phyloP scores from a whole-genome alignment of 345 rosid species.

The Pistacia vera region DNA sequence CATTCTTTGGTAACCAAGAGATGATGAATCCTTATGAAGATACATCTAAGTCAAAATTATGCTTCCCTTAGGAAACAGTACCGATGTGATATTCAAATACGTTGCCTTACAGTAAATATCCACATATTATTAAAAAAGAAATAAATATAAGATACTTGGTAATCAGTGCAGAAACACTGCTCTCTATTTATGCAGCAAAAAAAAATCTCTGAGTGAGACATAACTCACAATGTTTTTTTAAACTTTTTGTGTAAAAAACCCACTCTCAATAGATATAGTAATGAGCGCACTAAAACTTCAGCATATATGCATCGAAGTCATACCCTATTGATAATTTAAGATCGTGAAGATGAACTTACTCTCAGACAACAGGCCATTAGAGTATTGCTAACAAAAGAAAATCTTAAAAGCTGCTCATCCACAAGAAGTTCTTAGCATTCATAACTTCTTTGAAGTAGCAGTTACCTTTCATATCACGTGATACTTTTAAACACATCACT shows the following conservation, averaged over 20 bases:
- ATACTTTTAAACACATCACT: background rate
- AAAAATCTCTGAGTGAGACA: too few species aligned
- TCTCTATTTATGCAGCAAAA: too few species aligned
- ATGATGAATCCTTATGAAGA: too few species aligned
- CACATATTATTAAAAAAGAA: too few species aligned
- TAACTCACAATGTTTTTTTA: too few species aligned
- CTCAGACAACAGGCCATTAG: background rate
- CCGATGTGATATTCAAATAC: too few species aligned
- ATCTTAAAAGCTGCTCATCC: background rate
- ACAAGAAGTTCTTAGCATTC: background rate
- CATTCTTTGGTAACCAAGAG: too few species aligned
- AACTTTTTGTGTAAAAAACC: background rate
- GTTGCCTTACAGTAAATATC: too few species aligned
- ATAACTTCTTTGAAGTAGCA: background rate
- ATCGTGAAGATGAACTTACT: background rate
- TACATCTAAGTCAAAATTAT: too few species aligned
- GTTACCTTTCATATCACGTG: background rate
- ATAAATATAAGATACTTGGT: too few species aligned
- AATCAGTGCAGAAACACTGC: too few species aligned
- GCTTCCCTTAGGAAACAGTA: too few species aligned
- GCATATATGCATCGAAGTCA: background rate
- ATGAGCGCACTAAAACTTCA: background rate
- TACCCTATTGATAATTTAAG: background rate
- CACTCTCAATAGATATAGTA: background rate
- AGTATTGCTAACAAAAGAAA: background rate